Conservation (phyloP, 2,329 filamentous ascomycete species). For the Colletotrichum sp. region DNA sequence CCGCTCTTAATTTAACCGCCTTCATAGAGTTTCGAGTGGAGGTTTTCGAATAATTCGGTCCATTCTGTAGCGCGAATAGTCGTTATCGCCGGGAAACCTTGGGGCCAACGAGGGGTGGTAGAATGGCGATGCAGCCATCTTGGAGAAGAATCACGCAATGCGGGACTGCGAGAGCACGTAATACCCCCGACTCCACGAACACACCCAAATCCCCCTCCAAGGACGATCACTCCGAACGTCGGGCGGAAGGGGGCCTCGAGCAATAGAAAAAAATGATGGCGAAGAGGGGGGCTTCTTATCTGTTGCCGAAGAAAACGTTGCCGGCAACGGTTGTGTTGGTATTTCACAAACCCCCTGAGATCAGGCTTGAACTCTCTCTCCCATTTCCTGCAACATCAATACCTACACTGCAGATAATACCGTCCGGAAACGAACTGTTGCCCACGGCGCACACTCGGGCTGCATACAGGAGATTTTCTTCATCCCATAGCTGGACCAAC, state of each 20-base stretch:
- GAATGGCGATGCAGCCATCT: constrained; percentile 21
- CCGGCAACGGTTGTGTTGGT: not conserved
- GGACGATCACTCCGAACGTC: not conserved
- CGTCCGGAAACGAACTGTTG: not conserved
- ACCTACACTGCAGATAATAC: not conserved
- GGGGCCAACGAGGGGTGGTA: not conserved
- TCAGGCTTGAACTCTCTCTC: not conserved
- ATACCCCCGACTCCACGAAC: not conserved
- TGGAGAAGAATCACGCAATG: constrained; percentile 23
- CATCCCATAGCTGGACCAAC: not conserved
- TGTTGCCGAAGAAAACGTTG: not conserved
- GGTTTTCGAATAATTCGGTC: not conserved
- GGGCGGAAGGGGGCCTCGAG: not conserved
- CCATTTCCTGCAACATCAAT: not conserved
- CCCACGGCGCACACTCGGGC: not conserved
- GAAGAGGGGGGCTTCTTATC: not conserved
- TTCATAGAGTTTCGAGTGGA: not conserved
- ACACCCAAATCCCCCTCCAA: not conserved
- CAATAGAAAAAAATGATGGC: not conserved
- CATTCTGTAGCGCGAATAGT: not conserved
- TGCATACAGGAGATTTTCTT: not conserved
- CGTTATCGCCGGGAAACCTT: constrained; percentile 11
- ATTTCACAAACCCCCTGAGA: not conserved
- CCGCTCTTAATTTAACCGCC: not conserved
- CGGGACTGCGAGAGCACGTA: constrained; percentile 22